phyloP scores from a whole-genome alignment of 257 asterid genomes.

The Solanum corneliomulleri region DNA sequence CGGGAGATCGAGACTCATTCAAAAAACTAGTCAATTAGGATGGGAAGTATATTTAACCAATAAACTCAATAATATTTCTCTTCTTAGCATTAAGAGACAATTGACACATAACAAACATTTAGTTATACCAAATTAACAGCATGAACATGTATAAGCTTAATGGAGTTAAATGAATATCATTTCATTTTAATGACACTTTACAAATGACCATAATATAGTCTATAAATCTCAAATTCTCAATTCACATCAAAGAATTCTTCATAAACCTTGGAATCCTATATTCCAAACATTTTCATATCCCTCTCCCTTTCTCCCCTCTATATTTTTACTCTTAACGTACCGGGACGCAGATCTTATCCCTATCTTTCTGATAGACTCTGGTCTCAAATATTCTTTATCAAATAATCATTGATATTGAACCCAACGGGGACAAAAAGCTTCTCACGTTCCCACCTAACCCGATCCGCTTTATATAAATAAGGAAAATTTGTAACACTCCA shows the following conservation, averaged over 20 bases:
- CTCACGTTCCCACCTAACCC: constrained; percentile 15
- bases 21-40: too few species aligned
- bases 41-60: neutral
- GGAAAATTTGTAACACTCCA: constrained; percentile 9
- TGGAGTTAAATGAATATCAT: neutral
- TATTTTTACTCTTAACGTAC: neutral
- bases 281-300: neutral
- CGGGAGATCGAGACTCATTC: too few species aligned
- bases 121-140: too few species aligned
- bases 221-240: neutral
- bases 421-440: constrained; percentile 3
- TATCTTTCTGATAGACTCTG: neutral
- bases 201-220: neutral
- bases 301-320: neutral
- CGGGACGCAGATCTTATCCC: fast-evolving
- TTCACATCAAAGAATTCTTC: neutral
- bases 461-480: constrained; percentile 4
- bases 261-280: neutral
- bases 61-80: too few species aligned
- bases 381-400: neutral
- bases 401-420: neutral
- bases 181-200: neutral
- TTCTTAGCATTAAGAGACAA: too few species aligned
- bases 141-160: neutral
- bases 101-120: too few species aligned